Evolutionary conservation across 495 filamentous ascomycete species (phyloP).

Genomic region (Neurospora sp.): DNA sequence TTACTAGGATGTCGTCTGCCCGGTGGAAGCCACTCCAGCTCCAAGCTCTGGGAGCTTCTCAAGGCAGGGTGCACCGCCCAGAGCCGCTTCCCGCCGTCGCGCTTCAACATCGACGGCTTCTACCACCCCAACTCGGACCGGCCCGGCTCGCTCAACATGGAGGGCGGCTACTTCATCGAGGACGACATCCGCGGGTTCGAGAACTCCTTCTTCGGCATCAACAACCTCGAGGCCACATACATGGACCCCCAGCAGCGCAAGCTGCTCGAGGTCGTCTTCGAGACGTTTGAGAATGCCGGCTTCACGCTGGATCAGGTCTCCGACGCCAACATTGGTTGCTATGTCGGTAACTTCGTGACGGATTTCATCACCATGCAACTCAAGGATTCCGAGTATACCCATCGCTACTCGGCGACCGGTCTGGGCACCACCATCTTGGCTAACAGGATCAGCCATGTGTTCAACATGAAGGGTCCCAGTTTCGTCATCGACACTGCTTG

Average conservation of each 20-base stretch:
- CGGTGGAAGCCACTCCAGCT: slow-evolving; percentile 29
- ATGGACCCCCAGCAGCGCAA: slow-evolving; percentile 47
- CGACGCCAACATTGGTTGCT: slow-evolving; percentile 25
- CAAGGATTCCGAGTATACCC: slow-evolving; percentile 8
- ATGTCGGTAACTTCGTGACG: slow-evolving; percentile 60
- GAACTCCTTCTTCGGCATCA: slow-evolving; percentile 43
- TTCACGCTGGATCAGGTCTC: slow-evolving; percentile 25
- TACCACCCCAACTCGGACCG: slow-evolving; percentile 38
- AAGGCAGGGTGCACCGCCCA: neutral
- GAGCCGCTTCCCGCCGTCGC: slow-evolving; percentile 41
- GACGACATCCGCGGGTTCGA: slow-evolving; percentile 33
- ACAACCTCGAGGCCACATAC: slow-evolving; percentile 33
- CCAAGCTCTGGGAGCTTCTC: slow-evolving; percentile 34
- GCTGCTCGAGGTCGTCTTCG: slow-evolving; percentile 39
- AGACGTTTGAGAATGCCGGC: slow-evolving; percentile 44
- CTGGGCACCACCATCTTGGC: slow-evolving; percentile 24
- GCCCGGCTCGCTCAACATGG: slow-evolving; percentile 29
- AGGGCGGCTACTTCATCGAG: slow-evolving; percentile 61
- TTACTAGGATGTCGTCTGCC: slow-evolving; percentile 37
- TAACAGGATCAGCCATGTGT: slow-evolving; percentile 42
- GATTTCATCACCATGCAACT: slow-evolving; percentile 48
- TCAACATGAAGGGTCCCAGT: slow-evolving; percentile 35
- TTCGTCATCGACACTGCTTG: slow-evolving; percentile 44
- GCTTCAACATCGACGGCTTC: slow-evolving; percentile 53
- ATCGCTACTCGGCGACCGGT: slow-evolving; percentile 22